phyloP scores from a whole-genome alignment of 148 eudicot genomes.

The Silene latifolia region DNA sequence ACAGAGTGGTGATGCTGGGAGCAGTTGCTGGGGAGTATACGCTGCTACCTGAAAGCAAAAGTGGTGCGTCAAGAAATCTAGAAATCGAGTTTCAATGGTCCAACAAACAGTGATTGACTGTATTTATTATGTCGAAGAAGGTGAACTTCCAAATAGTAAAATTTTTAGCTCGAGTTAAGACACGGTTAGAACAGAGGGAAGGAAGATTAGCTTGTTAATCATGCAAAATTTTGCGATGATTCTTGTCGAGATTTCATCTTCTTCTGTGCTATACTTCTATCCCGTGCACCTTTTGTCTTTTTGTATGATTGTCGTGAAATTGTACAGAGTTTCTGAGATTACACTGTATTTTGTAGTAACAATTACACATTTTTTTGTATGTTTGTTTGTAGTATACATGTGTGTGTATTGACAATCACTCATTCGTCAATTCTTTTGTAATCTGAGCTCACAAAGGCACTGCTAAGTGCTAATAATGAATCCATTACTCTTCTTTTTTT shows the following conservation, averaged over 20 bases:
- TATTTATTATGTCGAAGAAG: background rate
- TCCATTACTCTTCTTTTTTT: no score
- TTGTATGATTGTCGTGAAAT: constrained; percentile 13
- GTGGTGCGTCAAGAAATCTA: constrained; percentile 84
- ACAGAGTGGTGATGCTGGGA: constrained; percentile 93
- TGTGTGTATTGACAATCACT: constrained; percentile 24
- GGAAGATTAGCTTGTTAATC: background rate
- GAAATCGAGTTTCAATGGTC: constrained; percentile 99
- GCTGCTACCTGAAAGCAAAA: constrained; percentile 92
- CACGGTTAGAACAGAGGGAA: background rate
- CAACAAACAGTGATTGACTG: constrained; percentile 36
- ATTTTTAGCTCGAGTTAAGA: constrained; percentile 1
- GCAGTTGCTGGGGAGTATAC: constrained; percentile 96
- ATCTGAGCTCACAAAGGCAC: constrained; percentile 19
- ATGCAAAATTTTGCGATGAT: no score
- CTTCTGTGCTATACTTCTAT: background rate
- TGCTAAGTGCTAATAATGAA: constrained; percentile 22
- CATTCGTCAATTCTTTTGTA: constrained; percentile 39
- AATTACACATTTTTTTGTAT: background rate
- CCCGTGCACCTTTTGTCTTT: constrained; percentile 1
- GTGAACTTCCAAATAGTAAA: background rate
- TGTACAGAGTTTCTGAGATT: constrained; percentile 27
- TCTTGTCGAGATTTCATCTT: background rate
- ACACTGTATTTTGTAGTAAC: constrained; percentile 16
- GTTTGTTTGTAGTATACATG: constrained; percentile 24